These are phyloP conservation scores for Styphnolobium japonicum DNA, from an alignment of 306 rosid species.

Conservation along the genomic window DNA sequence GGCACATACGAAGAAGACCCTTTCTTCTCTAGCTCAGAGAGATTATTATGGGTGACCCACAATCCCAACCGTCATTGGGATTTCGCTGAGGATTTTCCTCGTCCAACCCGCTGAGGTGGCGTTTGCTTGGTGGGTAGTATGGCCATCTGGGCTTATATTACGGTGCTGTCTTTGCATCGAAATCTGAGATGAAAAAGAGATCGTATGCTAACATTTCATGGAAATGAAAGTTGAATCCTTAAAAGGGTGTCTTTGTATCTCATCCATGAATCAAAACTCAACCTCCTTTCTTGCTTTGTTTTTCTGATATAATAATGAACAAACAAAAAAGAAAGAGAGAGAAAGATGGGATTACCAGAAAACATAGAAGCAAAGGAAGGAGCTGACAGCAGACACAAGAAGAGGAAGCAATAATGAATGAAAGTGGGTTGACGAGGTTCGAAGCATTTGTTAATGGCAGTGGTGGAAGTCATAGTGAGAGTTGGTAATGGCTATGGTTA, in stretches of 20 bases:
- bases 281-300: not conserved
- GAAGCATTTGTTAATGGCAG: not conserved
- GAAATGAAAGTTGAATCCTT: constrained; percentile 20
- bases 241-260: constrained; percentile 23
- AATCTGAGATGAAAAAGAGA: constrained; percentile 16
- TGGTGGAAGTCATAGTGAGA: not conserved
- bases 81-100: too few relatives aligned
- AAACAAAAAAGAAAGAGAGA: not conserved
- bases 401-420: constrained; percentile 10
- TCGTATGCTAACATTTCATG: not conserved
- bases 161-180: not conserved
- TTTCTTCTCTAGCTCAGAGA: not conserved
- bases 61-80: not conserved
- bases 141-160: not conserved
- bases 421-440: constrained; percentile 12
- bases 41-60: constrained; percentile 19
- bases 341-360: constrained; percentile 37
- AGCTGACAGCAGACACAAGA: constrained; percentile 27
- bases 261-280: constrained; percentile 3
- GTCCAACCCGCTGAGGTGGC: constrained; percentile 8
- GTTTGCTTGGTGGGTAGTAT: not conserved
- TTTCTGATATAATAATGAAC: not conserved
- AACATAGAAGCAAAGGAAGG: constrained; percentile 33
- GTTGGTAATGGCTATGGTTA: not conserved
- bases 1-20: not conserved